phyloP scores from a whole-genome alignment of 208 protist species.

The Wallacemonas sp. region DNA sequence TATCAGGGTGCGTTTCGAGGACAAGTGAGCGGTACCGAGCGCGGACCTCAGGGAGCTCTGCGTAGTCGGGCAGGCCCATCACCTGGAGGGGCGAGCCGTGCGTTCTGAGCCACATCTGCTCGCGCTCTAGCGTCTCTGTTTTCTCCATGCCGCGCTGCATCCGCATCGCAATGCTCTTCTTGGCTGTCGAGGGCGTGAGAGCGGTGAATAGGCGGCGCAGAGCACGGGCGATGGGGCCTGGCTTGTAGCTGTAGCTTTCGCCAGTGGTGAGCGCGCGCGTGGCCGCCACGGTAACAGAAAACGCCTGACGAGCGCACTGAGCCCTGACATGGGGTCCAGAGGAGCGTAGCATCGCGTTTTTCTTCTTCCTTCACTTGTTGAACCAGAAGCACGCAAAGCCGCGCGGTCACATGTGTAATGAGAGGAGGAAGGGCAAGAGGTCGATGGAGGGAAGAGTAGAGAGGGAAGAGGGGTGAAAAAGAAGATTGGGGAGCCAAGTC shows the following conservation, averaged over 20 bases:
- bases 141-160: conserved; percentile 71
- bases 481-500: neutral
- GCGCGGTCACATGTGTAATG: neutral
- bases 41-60: conserved; percentile 65
- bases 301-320: neutral
- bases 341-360: neutral
- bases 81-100: conserved; percentile 79
- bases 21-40: conserved; percentile 72
- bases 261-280: conserved; percentile 46
- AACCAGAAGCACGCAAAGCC: too few species aligned
- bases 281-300: neutral
- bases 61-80: conserved; percentile 84
- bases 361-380: neutral
- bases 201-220: conserved; percentile 49
- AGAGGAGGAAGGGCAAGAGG: neutral
- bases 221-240: conserved; percentile 41
- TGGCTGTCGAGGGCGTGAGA: conserved; percentile 33
- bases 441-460: conserved; percentile 5
- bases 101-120: conserved; percentile 71
- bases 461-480: neutral
- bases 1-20: conserved; percentile 81
- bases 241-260: conserved; percentile 67
- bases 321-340: neutral
- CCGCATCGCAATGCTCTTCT: conserved; percentile 40
- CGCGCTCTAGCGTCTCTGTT: conserved; percentile 51